Conservation (phyloP, 2,329 filamentous ascomycete species). For the Diplodia corticola region DNA sequence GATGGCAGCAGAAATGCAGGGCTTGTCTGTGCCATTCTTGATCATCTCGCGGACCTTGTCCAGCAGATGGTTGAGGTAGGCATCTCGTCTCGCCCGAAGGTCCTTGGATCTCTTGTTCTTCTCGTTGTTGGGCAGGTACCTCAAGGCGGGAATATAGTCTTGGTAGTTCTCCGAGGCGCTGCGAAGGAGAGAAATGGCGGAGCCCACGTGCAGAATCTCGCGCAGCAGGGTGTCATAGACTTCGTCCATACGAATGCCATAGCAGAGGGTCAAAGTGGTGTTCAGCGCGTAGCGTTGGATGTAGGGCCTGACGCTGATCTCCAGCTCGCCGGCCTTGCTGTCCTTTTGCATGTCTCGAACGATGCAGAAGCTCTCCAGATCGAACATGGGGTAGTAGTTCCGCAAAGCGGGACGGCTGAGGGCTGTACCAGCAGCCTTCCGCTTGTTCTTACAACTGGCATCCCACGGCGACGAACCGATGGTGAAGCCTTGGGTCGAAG, state of each 20-base stretch:
- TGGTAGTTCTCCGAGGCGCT: constrained; percentile 56
- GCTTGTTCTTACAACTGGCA: constrained; percentile 54
- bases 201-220: constrained; percentile 56
- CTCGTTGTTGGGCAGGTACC: constrained; percentile 55
- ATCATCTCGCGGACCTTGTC: constrained; percentile 56
- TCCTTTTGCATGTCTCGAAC: constrained; percentile 50
- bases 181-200: constrained; percentile 52
- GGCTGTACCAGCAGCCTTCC: constrained; percentile 53
- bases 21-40: constrained; percentile 53
- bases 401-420: constrained; percentile 49
- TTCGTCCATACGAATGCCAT: constrained; percentile 57
- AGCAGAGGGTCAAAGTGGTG: constrained; percentile 56
- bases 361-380: constrained; percentile 55
- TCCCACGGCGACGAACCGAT: constrained; percentile 58
- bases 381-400: constrained; percentile 55
- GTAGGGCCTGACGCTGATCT: constrained; percentile 52
- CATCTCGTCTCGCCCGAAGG: constrained; percentile 50
- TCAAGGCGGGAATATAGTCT: constrained; percentile 54
- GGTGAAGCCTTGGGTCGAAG: constrained; percentile 55
- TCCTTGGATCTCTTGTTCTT: constrained; percentile 52
- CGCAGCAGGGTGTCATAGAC: constrained; percentile 54
- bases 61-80: constrained; percentile 52
- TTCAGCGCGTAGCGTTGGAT: constrained; percentile 57
- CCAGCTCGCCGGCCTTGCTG: constrained; percentile 43
- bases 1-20: constrained; percentile 56